Evolutionary conservation across 306 rosid genomes (phyloP), one percentile per base, ranked within the genome.

Genomic region (Astragalus glycyphyllos): DNA sequence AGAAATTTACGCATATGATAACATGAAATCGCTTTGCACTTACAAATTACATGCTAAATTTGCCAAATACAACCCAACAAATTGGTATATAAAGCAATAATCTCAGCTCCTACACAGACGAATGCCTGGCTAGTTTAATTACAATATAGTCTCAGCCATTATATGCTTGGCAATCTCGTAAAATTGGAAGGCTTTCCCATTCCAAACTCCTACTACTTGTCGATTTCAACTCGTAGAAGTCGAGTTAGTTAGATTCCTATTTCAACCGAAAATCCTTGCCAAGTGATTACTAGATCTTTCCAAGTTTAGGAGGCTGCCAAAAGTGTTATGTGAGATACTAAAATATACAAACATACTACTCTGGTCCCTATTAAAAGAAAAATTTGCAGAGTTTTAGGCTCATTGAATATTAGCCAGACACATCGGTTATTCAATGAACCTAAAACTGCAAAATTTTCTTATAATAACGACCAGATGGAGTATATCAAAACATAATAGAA

Each of bases 261-360:
- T 74, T 68, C 65, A 81, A 86, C 82, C 17, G 60, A 63, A 57
- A 70, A 65, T 68, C 75, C 54, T 74, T 72, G 69, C 77, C 76
- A 32, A 71, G 46, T 51, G 16, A 83, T 8, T 2, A 40, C 87
- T 79, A 88, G 55, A 41, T 55, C 73, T 66, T 82, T 72, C 91
- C 87, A 15, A 54, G 6, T 84, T 79, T 83, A 20, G 90, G 85
- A 5, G 84, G 92, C 97, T 91, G 92, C 69, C 10, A 8, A 84
- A 54, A 63, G 67, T n/a, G 56, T 54, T 8, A 29, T 34, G 32
- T 58, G 4, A 75, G 58, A 53, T 47, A 40, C 47, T 37, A n/a
- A 51, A 35, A 69, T 11, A 16, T 57, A 69, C 3, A 77, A 26
- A 14, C 12, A 44, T 65, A n/a, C n/a, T n/a, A n/a, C n/a, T n/a